phyloP scores from a whole-genome alignment of 805 yeast species.

The Cyberlindnera mycetangii region DNA sequence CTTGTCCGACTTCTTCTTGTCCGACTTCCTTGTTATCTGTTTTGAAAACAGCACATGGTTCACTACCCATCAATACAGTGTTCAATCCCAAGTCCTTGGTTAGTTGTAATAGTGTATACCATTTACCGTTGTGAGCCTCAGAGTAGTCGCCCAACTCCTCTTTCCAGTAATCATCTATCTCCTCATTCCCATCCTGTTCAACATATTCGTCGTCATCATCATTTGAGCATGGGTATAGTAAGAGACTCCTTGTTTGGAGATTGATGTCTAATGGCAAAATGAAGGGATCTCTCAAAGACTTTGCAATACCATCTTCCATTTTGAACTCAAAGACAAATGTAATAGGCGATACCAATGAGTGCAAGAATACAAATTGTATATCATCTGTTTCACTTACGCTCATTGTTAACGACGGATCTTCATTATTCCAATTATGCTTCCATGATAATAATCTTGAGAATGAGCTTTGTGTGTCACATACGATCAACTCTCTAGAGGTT shows the following conservation, averaged over 20 bases:
- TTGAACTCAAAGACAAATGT: constrained; percentile 36
- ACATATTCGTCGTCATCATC: constrained; percentile 3
- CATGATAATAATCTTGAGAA: constrained; percentile 58
- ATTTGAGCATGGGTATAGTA: neutral
- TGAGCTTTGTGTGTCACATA: constrained; percentile 40
- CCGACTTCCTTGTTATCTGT: neutral
- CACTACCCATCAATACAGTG: neutral
- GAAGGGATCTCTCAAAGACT: constrained; percentile 37
- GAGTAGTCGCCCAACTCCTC: constrained; percentile 1
- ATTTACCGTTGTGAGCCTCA: neutral
- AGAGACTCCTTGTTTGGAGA: neutral
- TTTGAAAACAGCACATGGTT: neutral
- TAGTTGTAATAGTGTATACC: constrained; percentile 6
- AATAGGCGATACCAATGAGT: constrained; percentile 33
- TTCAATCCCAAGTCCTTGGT: constrained; percentile 10
- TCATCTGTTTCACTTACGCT: constrained; percentile 27
- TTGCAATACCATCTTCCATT: constrained; percentile 33
- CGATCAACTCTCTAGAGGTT: constrained; percentile 63
- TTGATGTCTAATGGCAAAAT: constrained; percentile 7
- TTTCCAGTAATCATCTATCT: constrained; percentile 5
- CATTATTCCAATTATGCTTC: constrained; percentile 61
- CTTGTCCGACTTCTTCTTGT: too few species aligned
- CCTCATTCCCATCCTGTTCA: constrained; percentile 4
- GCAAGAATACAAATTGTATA: constrained; percentile 23
- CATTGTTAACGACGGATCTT: constrained; percentile 52